phyloP scores from a whole-genome alignment of 2,329 filamentous ascomycete species.

The Phaeosphaeria sp. region DNA sequence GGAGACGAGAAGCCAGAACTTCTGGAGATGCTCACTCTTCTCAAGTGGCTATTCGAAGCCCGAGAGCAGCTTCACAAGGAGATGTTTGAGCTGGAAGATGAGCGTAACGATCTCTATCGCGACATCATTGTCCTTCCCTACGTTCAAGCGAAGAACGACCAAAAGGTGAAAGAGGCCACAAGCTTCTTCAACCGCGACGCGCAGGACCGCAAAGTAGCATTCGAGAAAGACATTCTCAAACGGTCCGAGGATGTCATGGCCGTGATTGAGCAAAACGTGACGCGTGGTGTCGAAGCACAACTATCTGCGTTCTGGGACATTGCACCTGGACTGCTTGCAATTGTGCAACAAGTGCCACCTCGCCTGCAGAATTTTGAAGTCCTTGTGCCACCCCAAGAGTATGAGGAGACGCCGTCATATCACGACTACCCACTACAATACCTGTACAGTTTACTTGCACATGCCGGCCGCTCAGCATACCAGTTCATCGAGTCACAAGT shows the following conservation, averaged over 20 bases:
- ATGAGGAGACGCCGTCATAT: slow-evolving; percentile 85
- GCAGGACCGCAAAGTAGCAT: slow-evolving; percentile 71
- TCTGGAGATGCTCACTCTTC: slow-evolving; percentile 87
- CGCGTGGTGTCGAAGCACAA: slow-evolving; percentile 87
- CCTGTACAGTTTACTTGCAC: slow-evolving; percentile 80
- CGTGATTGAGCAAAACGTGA: slow-evolving; percentile 83
- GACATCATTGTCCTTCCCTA: slow-evolving; percentile 85
- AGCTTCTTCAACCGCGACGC: slow-evolving; percentile 84
- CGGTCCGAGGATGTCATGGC: slow-evolving; percentile 78
- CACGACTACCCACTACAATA: slow-evolving; percentile 85
- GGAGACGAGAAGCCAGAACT: slow-evolving; percentile 94
- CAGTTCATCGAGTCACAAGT: slow-evolving; percentile 97
- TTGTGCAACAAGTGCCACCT: slow-evolving; percentile 80
- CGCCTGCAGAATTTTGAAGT: slow-evolving; percentile 69
- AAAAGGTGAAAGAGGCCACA: slow-evolving; percentile 79
- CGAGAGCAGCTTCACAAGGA: slow-evolving; percentile 87
- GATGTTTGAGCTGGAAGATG: slow-evolving; percentile 81
- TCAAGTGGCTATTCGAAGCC: slow-evolving; percentile 97
- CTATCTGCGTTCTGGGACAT: slow-evolving; percentile 98
- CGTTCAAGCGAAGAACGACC: slow-evolving; percentile 71
- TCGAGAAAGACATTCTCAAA: slow-evolving; percentile 73
- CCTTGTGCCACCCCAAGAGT: slow-evolving; percentile 79
- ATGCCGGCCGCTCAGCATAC: slow-evolving; percentile 90
- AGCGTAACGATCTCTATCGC: slow-evolving; percentile 85
- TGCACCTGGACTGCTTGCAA: slow-evolving; percentile 77